Conservation (phyloP, 306 rosid genomes). For the Arachis hypogaea region DNA sequence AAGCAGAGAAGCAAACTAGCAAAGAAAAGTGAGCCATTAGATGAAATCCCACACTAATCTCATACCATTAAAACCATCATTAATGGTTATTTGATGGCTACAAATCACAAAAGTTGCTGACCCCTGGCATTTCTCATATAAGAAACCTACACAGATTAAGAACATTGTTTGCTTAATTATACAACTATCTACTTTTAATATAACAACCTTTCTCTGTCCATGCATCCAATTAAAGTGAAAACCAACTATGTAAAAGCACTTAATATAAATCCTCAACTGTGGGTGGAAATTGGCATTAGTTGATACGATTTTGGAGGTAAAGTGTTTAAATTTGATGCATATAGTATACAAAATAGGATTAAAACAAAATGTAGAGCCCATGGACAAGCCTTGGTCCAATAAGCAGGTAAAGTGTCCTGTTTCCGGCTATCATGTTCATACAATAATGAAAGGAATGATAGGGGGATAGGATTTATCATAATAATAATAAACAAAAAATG, state of each 20-base stretch:
- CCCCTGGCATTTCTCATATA: background rate
- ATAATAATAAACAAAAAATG: too few relatives aligned
- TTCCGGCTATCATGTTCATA: slow-evolving; percentile 20
- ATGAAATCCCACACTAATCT: too few relatives aligned
- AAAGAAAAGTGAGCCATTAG: too few relatives aligned
- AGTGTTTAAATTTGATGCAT: slow-evolving; percentile 12
- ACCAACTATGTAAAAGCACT: background rate
- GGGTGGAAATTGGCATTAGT: slow-evolving; percentile 1
- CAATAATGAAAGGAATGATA: background rate
- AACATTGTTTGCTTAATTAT: background rate
- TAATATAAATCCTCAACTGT: slow-evolving; percentile 9
- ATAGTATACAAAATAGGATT: background rate
- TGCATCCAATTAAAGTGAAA: background rate
- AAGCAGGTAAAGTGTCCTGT: background rate
- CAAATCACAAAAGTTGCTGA: too few relatives aligned
- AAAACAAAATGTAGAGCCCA: slow-evolving; percentile 7
- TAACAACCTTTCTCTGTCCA: background rate
- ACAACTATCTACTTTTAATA: background rate
- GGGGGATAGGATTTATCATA: too few relatives aligned
- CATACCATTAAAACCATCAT: too few relatives aligned
- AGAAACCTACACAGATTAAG: background rate
- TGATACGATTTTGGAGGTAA: slow-evolving; percentile 25
- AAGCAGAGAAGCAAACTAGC: too few relatives aligned
- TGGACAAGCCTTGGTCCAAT: background rate
- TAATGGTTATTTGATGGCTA: too few relatives aligned